Evolutionary conservation across 176 grass and related monocot species (phyloP).

Genomic region (maize (Zea mays)): DNA sequence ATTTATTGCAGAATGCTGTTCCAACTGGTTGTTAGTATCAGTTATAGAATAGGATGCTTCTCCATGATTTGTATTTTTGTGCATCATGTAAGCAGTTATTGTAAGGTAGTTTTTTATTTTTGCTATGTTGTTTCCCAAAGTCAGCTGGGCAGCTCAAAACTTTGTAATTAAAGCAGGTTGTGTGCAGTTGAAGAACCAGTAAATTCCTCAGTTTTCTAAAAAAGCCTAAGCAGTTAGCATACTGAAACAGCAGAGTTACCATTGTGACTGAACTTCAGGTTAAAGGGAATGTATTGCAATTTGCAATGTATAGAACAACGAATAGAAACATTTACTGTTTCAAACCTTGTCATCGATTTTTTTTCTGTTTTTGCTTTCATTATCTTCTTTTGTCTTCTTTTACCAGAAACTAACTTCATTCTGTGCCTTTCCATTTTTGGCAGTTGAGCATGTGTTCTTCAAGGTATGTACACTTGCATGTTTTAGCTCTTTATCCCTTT

Average conservation of each 20-base stretch:
- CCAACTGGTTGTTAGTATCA: not conserved
- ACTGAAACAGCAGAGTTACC: slow-evolving; percentile 12
- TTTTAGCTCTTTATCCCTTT: slow-evolving; percentile 27
- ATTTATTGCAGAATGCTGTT: not conserved
- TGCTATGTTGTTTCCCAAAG: not conserved
- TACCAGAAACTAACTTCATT: slow-evolving; percentile 33
- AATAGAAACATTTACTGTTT: not conserved
- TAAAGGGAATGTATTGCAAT: slow-evolving; percentile 20
- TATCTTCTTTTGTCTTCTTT: slow-evolving; percentile 8
- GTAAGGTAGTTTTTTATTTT: not conserved
- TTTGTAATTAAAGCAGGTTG: not conserved
- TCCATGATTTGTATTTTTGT: slow-evolving; percentile 18
- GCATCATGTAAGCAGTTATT: not conserved
- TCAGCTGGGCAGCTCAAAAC: not conserved
- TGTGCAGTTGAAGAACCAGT: not conserved
- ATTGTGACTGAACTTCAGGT: not conserved
- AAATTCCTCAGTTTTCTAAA: not conserved
- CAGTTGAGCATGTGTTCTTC: slow-evolving; percentile 89
- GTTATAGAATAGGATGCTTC: slow-evolving; percentile 22
- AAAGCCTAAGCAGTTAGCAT: not conserved
- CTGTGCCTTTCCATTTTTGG: slow-evolving; percentile 34
- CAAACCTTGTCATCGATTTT: not conserved
- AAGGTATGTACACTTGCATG: slow-evolving; percentile 49
- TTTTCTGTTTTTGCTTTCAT: slow-evolving; percentile 17
- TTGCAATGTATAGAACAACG: not conserved